Percentiles rank a stretch among this genome's conserved stretches.
Conservation (phyloP, 1,284 basidiomycete species). For the Entoloma clypeatum region DNA sequence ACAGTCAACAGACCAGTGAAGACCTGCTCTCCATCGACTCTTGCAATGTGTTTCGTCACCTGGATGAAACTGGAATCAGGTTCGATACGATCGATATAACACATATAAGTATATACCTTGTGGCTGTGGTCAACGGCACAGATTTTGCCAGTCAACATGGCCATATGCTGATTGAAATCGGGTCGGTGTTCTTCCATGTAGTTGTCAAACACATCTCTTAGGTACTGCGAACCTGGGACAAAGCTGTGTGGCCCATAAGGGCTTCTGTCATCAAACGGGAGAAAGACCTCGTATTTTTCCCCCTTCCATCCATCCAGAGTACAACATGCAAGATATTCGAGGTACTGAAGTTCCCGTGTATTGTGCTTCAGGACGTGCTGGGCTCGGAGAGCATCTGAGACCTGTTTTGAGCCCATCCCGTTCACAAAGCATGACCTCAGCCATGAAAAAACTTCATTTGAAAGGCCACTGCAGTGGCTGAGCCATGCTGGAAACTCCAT, state of each 20-base stretch:
- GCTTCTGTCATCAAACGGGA: conserved; percentile 18
- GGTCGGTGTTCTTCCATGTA: conserved; percentile 23
- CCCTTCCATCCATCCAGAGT: too few species aligned
- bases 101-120: conserved; percentile 18
- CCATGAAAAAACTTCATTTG: conserved; percentile 12
- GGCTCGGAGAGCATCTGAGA: conserved; percentile 20
- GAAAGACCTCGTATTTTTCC: conserved; percentile 19
- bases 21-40: conserved; percentile 22
- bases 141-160: conserved; percentile 21
- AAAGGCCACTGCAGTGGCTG: conserved; percentile 20
- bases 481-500: conserved; percentile 25
- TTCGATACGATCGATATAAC: too few species aligned
- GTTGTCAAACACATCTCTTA: conserved; percentile 25
- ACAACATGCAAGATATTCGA: conserved; percentile 12
- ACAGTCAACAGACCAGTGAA: conserved; percentile 26
- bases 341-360: conserved; percentile 20
- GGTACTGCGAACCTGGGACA: conserved; percentile 22
- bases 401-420: conserved; percentile 27
- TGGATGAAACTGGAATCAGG: conserved; percentile 8
- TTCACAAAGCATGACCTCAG: conserved; percentile 24
- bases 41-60: conserved; percentile 27
- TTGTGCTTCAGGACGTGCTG: conserved; percentile 24
- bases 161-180: conserved; percentile 24
- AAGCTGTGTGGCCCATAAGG: conserved; percentile 20
- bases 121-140: conserved; percentile 28